These are phyloP conservation scores for Dioscorea cayenensis DNA, from an alignment of 116 monocot genomes.

Conservation along the genomic window DNA sequence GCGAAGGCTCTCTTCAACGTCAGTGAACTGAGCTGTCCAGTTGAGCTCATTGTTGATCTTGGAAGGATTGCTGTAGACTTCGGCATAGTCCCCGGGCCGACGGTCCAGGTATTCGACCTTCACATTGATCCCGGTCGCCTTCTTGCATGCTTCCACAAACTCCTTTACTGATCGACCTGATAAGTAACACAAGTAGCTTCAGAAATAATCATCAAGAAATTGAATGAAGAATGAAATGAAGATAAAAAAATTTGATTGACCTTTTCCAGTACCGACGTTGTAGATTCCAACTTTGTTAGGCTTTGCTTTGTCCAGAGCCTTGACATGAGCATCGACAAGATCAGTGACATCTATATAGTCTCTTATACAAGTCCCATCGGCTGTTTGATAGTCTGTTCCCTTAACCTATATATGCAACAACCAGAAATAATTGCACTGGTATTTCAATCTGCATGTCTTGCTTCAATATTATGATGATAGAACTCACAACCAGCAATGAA, in stretches of 20 bases:
- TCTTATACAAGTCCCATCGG: constrained; percentile 86
- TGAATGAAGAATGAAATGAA: background rate
- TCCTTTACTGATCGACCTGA: constrained; percentile 92
- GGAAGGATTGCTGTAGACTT: constrained; percentile 88
- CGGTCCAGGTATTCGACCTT: constrained; percentile 72
- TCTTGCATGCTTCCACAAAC: constrained; percentile 98
- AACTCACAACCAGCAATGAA: too few species aligned
- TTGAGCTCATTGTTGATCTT: constrained; percentile 77
- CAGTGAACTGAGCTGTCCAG: constrained; percentile 72
- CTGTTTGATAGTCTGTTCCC: constrained; percentile 79
- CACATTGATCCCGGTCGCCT: constrained; percentile 71
- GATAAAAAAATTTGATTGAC: constrained; percentile 16
- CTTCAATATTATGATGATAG: background rate
- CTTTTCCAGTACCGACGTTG: constrained; percentile 97
- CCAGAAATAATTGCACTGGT: background rate
- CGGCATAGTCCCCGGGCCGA: constrained; percentile 88
- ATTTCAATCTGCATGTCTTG: background rate
- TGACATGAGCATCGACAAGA: constrained; percentile 95
- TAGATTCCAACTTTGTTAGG: constrained; percentile 81
- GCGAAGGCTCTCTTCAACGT: constrained; percentile 63
- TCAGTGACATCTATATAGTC: constrained; percentile 99
- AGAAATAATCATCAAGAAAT: background rate
- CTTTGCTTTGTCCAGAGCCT: constrained; percentile 76
- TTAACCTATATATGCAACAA: constrained; percentile 59
- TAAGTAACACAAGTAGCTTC: background rate